Percentiles rank a stretch among this genome's conserved stretches.
These are phyloP conservation scores for Rhynchosporium secalis DNA, from an alignment of 2,329 filamentous ascomycete genomes.

Conservation along the genomic window DNA sequence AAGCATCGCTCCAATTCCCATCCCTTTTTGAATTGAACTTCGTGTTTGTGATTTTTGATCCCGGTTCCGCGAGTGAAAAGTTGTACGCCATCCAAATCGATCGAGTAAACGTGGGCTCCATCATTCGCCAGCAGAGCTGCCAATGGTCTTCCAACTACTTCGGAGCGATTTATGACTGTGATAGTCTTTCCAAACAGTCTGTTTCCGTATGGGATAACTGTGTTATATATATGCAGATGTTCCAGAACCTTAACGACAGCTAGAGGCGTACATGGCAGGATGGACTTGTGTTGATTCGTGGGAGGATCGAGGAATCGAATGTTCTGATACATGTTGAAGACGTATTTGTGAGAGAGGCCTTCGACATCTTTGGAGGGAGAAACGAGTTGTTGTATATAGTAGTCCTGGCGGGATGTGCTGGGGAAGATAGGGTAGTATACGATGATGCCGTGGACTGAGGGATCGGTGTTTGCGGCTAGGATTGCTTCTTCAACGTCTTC, in stretches of 20 bases:
- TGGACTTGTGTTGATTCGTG: slow-evolving; percentile 77
- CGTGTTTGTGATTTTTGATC: slow-evolving; percentile 80
- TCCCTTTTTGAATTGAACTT: slow-evolving; percentile 74
- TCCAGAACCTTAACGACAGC: slow-evolving; percentile 97
- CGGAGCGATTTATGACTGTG: slow-evolving; percentile 93
- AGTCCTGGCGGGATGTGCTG: slow-evolving; percentile 78
- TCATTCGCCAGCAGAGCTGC: slow-evolving; percentile 95
- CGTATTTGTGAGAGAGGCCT: slow-evolving; percentile 87
- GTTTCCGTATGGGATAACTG: slow-evolving; percentile 89
- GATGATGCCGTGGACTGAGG: slow-evolving; percentile 79
- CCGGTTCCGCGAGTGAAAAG: slow-evolving; percentile 88
- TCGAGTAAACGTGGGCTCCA: slow-evolving; percentile 90
- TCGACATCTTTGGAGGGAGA: slow-evolving; percentile 92
- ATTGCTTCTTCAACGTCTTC: slow-evolving; percentile 89
- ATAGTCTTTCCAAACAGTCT: slow-evolving; percentile 90
- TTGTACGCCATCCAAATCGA: slow-evolving; percentile 89
- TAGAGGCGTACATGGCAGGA: slow-evolving; percentile 92
- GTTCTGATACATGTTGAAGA: slow-evolving; percentile 99
- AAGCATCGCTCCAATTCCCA: slow-evolving; percentile 80
- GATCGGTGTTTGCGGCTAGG: slow-evolving; percentile 78
- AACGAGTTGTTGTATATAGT: slow-evolving; percentile 94
- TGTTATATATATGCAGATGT: slow-evolving; percentile 94
- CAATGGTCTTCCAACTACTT: slow-evolving; percentile 91
- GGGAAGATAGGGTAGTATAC: slow-evolving; percentile 98
- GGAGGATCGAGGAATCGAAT: slow-evolving; percentile 87